phyloP scores from a whole-genome alignment of 164 flowering plant species.

The Protea cynaroides region DNA sequence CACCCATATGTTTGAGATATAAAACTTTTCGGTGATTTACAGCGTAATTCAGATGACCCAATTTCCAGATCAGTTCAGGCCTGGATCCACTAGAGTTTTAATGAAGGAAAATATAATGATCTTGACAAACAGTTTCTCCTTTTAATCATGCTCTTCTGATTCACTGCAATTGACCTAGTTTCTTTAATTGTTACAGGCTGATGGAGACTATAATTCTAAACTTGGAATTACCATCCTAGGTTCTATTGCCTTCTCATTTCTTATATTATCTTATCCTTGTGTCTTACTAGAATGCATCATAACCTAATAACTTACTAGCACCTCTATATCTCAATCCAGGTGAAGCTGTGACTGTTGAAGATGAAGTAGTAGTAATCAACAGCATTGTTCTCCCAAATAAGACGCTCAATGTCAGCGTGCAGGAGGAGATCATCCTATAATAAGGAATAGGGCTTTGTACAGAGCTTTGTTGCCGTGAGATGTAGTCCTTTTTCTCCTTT shows the following conservation, averaged over 20 bases:
- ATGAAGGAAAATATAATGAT: not conserved
- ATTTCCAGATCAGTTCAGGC: no score
- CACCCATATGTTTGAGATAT: no score
- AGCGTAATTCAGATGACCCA: no score
- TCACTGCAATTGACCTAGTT: not conserved
- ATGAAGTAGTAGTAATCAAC: slow-evolving; percentile 89
- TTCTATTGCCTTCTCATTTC: slow-evolving; percentile 15
- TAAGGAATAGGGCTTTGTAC: not conserved
- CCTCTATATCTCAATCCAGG: slow-evolving; percentile 37
- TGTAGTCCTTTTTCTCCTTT: not conserved
- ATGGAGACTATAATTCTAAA: slow-evolving; percentile 57
- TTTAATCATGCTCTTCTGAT: not conserved
- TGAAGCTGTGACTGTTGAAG: slow-evolving; percentile 88
- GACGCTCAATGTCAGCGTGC: slow-evolving; percentile 88
- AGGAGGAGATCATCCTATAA: slow-evolving; percentile 84
- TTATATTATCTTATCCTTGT: not conserved
- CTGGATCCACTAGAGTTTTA: no score
- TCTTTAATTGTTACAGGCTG: slow-evolving; percentile 37
- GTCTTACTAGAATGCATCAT: not conserved
- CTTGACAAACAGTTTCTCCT: not conserved
- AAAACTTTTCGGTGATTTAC: no score
- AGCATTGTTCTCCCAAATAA: slow-evolving; percentile 94
- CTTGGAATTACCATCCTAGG: slow-evolving; percentile 83
- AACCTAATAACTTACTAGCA: not conserved
- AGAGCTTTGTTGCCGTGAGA: not conserved